These are phyloP conservation scores for Apiotrichum laibachii DNA, from an alignment of 1,284 basidiomycete species.

Conservation along the genomic window DNA sequence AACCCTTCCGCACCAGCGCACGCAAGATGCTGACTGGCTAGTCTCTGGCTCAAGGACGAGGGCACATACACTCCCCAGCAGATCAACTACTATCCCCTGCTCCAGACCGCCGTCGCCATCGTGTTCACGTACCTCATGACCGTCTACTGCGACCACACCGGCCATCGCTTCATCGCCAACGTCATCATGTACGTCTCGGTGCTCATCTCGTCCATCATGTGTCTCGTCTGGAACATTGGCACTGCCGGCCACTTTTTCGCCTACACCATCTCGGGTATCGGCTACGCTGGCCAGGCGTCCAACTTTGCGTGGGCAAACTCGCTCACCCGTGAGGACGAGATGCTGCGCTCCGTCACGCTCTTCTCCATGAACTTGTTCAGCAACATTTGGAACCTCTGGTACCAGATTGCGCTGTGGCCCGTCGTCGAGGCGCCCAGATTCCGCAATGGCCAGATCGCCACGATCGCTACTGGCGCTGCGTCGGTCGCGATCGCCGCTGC, in stretches of 20 bases:
- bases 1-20: too few relatives aligned
- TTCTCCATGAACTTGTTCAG: conserved; percentile 38
- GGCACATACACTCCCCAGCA: conserved; percentile 8
- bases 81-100: conserved; percentile 40
- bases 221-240: conserved; percentile 37
- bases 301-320: conserved; percentile 49
- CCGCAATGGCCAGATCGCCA: conserved; percentile 44
- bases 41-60: conserved; percentile 34
- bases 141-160: conserved; percentile 33
- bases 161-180: conserved; percentile 46
- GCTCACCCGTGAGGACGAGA: conserved; percentile 42
- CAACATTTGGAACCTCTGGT: conserved; percentile 38
- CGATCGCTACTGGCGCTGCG: conserved; percentile 35
- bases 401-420: conserved; percentile 40
- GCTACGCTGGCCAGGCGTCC: conserved; percentile 43
- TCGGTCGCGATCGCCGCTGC: conserved; percentile 27
- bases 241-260: conserved; percentile 39
- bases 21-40: too few relatives aligned
- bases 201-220: conserved; percentile 35
- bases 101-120: conserved; percentile 38
- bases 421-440: conserved; percentile 37
- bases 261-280: conserved; percentile 37
- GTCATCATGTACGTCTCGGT: conserved; percentile 36
- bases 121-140: conserved; percentile 39
- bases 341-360: conserved; percentile 40